Base-by-base conservation (phyloP, 169 alveolate species). In the Cryptosporidium parvum region DNA sequence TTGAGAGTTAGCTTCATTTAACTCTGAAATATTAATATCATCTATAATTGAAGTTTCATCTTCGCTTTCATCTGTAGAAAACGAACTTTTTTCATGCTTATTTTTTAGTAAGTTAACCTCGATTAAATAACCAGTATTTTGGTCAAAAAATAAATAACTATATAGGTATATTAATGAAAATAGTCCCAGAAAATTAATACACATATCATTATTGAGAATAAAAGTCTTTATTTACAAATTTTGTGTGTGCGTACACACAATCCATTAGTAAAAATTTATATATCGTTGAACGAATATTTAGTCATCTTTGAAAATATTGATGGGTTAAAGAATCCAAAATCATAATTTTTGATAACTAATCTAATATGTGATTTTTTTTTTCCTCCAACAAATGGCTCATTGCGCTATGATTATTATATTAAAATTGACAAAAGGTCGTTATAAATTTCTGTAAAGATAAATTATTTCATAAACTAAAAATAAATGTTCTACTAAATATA, bases 191-290 rank as follows among this genome's bases (percentile, higher is more conserved):
- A 65, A 56, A 56, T 56, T n/a, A 14, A 37, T 21, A 37, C 72
- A 65, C 72, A 65, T 65, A 35, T 65, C 72, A 65, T 65, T 8
- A 65, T 65, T n/a, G 21, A 33, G 31, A 14, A 65, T 31, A 26
- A 29, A 16, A 21, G 16, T 59, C n/a, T 37, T 65, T 31, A 21
- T 65, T 10, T 65, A 21, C 18, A 35, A 33, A 65, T 33, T 16
- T 65, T 10, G 12, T 33, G 72, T 65, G 71, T 65, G 72, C 7
- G 18, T 10, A 65, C 72, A 65, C 72, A 65, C 72, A 9, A 35
- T 12, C 56, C 21, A 48, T 18, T 65, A 8, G 9, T 33, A 14
- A 29, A 1, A 10, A 31, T 37, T 33, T 65, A 26, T n/a, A 59
- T 56, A 6, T 53, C 3, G 4, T 16, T 10, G 31, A 1, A 56